phyloP scores from a whole-genome alignment of 345 rosid genomes.

The Arabidopsis thaliana region TAIR10.1 NC_003074.8:19070501-19071000 shows the following conservation, averaged over 20 bases:
- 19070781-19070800: conserved; percentile 97
- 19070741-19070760: conserved; percentile 91
- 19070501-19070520: conserved; percentile 97
- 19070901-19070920: background rate
- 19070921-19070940: background rate
- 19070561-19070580: conserved; percentile 99
- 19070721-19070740: conserved; percentile 90
- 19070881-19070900: conserved; percentile 19
- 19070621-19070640: conserved; percentile 97
- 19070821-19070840: background rate
- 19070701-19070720: conserved; percentile 87
- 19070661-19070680: conserved; percentile 85
- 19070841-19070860: background rate
- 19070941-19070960: background rate
- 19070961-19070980: conserved; percentile 26
- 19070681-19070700: conserved; percentile 91
- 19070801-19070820: conserved; percentile 88
- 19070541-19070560: conserved; percentile 92
- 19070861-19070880: background rate
- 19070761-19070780: conserved; percentile 80
- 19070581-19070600: conserved; percentile 79
- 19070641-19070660: conserved; percentile 84
- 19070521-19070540: conserved; percentile 82
- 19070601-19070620: conserved; percentile 80
- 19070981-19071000: conserved; percentile 7